These are phyloP conservation scores for Silene vulgaris DNA, from an alignment of 179 eudicot genomes.

Conservation along the genomic window DNA sequence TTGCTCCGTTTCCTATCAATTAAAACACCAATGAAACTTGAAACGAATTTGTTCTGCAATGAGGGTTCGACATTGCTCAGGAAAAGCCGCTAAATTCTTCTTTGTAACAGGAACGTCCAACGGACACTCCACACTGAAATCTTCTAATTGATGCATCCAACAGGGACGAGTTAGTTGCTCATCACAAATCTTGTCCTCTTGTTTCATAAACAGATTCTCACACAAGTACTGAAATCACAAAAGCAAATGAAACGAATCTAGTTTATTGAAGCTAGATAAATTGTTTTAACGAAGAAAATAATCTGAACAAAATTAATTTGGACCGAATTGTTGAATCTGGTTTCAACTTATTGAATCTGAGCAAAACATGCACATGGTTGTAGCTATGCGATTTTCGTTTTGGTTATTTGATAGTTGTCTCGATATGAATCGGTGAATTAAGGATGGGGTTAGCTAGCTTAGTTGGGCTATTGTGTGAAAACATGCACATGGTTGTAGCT, in stretches of 20 bases:
- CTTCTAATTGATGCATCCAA: constrained; percentile 12
- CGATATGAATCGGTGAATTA: too few species aligned
- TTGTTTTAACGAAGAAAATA: not conserved
- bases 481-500: too few species aligned
- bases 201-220: not conserved
- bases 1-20: not conserved
- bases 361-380: too few species aligned
- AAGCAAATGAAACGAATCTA: too few species aligned
- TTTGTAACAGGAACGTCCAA: not conserved
- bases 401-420: too few species aligned
- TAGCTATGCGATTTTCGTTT: too few species aligned
- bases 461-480: too few species aligned
- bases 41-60: not conserved
- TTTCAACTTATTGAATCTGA: too few species aligned
- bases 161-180: not conserved
- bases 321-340: too few species aligned
- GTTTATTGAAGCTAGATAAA: not conserved
- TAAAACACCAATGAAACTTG: constrained; percentile 4
- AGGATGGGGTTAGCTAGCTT: too few species aligned
- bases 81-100: not conserved
- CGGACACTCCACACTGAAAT: not conserved
- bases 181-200: not conserved
- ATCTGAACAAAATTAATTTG: too few species aligned
- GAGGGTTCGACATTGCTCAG: not conserved
- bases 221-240: constrained; percentile 1